Base-by-base conservation (phyloP, 1,284 basidiomycete species). In the Cutaneotrichosporon sp. region DNA sequence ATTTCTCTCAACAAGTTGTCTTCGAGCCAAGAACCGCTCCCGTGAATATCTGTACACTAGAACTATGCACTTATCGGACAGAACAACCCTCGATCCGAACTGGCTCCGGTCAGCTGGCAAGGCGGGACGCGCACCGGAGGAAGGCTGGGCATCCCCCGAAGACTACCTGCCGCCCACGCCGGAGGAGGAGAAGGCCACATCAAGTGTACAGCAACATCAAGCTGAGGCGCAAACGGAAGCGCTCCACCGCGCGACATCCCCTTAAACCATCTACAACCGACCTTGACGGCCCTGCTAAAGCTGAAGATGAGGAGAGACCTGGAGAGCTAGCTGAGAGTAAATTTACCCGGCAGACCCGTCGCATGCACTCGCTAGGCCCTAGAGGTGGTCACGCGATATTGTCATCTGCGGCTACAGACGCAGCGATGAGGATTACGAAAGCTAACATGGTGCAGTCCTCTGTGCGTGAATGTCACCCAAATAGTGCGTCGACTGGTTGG, bases 1-100 rank as follows among this genome's bases (percentile, higher is more conserved):
- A 73, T 73, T 35, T 68, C 67, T 16, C 64, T 73, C 43, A 73
- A 73, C 61, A 71, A 71, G 59, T 58, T 73, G 35, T 71, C 70
- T 19, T 68, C 67, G 2, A 70, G 67, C 35, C 52, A 49, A 42
- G 58, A 56, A 45, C 54, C 54, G 7, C 58, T 56, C 38, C 54
- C 52, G 25, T 56, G 49, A 52, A 31, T 49, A 34, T 43, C 34
- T 43, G 46, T 39, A 39, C 35, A 35, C 39, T 49, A 34, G 26
- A 38, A 47, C 29, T 35, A 46, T 46, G 45, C 33, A 35, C 32
- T 46, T 35, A 37, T 37, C 34, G 35, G 25, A 47, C 26, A 33
- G 46, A 37, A 33, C 34, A 27, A 8, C 35, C 12, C 26, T 47
- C 35, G 46, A 47, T 25, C 29, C 46, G 12, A 11, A 47, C 34